Base-by-base conservation (phyloP, 176 grass and related monocot genomes). In the Hsuehochloa calcarea region DNA sequence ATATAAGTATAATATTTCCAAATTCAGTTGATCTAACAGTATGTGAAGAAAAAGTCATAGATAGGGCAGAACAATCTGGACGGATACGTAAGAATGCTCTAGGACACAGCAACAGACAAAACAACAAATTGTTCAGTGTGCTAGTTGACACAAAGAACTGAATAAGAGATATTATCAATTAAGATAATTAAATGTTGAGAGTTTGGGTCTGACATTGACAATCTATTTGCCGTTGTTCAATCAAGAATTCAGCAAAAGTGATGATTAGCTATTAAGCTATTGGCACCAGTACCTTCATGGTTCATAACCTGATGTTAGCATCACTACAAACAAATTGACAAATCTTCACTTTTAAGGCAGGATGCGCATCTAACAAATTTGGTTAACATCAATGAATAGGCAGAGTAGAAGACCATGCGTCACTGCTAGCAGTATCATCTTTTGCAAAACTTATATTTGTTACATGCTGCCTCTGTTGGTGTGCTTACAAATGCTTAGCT, bases 21-120 rank as follows among this genome's bases (percentile, higher is more conserved):
- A 70, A 44, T 71, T 82, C 38, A 71, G 45, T 60, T 65, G 17
- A 82, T 82, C 34, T 71, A 83, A 7, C 64, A 82, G 22, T 61
- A 66, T 19, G 16, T 56, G 56, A 34, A 65, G 56, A 19, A 27
- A 72, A 34, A 55, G 10, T 26, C 35, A 79, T 26, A 41, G 16
- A 76, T 38, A 63, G 17, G 26, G 10, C 13, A 70, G 52, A 56
- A 43, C 16, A 65, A 40, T 70, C 23, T 37, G 12, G 3, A 55
- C 59, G 43, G 37, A 41, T 45, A 60, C 23, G 46, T 35, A 77
- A 10, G 6, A 61, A 70, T 46, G 61, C 14, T 39, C 62, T 66
- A 74, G 40, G 29, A 15, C 31, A 74, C 23, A 55, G 16, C 43
- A 67, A 37, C 38, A n/a, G 31, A 20, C 4, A 72, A 66, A 17